Evolutionary conservation across 495 filamentous ascomycete species (phyloP), one percentile per base, ranked within the genome.

Genomic region (Trichoderma virens): DNA sequence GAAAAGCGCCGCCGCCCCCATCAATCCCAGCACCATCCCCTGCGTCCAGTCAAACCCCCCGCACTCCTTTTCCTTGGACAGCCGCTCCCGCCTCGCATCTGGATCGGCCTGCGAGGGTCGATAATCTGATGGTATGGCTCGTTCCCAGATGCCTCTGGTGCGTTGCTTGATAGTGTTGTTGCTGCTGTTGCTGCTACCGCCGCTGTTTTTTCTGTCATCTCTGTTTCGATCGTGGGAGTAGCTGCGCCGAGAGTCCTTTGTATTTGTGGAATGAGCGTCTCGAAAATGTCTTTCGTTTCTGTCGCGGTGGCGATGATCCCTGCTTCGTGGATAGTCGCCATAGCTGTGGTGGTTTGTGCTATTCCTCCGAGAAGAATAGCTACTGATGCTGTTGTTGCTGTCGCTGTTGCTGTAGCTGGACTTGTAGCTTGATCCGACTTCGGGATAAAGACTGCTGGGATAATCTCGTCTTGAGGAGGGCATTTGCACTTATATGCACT

Each of bases 31-130:
- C 32, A 39, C 41, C 11, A 65, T 56, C 62, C 23, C 66, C 61
- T 64, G 43, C 34, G 61, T 65, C 72, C 70, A 72, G 25, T 65
- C 67, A 65, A 68, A 70, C 11, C 62, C 69, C 6, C 14, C 34
- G 38, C 63, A 54, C 8, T 68, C 47, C 65, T 70, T 70, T 59
- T 70, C 69, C 4, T 65, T n/a, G 18, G 6, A n/a, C 11, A 20
- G 20, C 20, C 34, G 45, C 5, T 31, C 14, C 3, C 8, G 31
- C 5, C 59, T 30, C 4, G 30, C 35, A 3, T 61, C 59, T 2
- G 31, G 59, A 20, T 61, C 30, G 3, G 59, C 59, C 1, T 34
- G 31, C 11, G 59, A 61, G 31, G 59, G 20, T 13, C 31, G 59
- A n/a, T 23, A 39, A 2, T 35, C 31, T 4, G 5, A 13, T 4